Conservation (phyloP, 495 filamentous ascomycete genomes). For the Lichina pygmaea region DNA sequence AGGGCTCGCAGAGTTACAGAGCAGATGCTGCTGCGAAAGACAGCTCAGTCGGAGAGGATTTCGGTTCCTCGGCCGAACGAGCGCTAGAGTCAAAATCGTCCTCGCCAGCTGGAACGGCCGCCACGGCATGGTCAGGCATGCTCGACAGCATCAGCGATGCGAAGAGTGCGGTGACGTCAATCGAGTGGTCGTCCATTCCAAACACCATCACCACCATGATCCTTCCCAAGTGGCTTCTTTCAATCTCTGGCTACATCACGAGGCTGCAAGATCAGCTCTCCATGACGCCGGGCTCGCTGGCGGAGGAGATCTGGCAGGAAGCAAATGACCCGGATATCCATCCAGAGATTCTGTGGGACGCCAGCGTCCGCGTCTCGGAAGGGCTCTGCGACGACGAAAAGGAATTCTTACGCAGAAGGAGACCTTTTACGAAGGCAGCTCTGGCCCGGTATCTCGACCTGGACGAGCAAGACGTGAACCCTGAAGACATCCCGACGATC, state of each 20-base stretch:
- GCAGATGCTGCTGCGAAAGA: too few species aligned
- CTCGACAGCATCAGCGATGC: background rate
- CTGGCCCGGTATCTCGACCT: slow-evolving; percentile 61
- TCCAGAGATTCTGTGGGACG: slow-evolving; percentile 60
- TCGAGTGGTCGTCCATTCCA: slow-evolving; percentile 31
- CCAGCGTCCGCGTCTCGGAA: slow-evolving; percentile 51
- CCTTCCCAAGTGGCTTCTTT: slow-evolving; percentile 55
- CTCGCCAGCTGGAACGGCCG: too few species aligned
- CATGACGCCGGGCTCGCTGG: slow-evolving; percentile 60
- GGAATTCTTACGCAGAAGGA: slow-evolving; percentile 35
- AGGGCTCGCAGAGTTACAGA: too few species aligned
- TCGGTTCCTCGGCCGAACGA: too few species aligned
- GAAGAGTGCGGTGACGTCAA: slow-evolving; percentile 6
- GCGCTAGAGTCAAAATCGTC: too few species aligned
- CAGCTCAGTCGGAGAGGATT: too few species aligned
- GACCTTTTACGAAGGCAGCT: slow-evolving; percentile 33
- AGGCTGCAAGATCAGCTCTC: slow-evolving; percentile 78
- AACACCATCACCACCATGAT: slow-evolving; percentile 42
- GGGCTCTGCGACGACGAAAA: slow-evolving; percentile 71
- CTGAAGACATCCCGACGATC: slow-evolving; percentile 76
- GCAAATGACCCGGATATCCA: slow-evolving; percentile 58
- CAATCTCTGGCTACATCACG: slow-evolving; percentile 46
- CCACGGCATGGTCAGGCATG: too few species aligned
- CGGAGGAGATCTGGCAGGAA: slow-evolving; percentile 81
- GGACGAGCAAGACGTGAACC: slow-evolving; percentile 54